Evolutionary conservation across 352 stramenopile genomes (phyloP), one percentile per base, ranked within the genome.

Genomic region (Globisporangium orthogonon): DNA sequence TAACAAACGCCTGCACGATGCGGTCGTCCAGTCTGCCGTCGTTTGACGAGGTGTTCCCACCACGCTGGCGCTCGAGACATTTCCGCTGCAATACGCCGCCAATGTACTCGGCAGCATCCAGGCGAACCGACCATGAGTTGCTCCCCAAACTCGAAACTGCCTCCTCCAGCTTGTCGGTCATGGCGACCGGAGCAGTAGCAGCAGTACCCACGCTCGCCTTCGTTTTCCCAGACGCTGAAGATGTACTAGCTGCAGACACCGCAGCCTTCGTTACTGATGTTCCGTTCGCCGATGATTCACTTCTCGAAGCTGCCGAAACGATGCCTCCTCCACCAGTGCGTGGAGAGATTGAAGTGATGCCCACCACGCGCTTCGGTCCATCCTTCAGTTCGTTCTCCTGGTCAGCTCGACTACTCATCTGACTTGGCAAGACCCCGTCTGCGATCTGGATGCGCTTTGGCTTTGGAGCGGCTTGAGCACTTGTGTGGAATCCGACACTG

Each of bases 21-120:
- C 74, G 73, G n/a, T 75, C 77, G 46, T 91, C 78, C 35, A 87
- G 55, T 39, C 83, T 85, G 57, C 44, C 29, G 46, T 76, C 66
- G 50, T 17, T 61, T 11, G 23, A 54, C 29, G 44, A n/a, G n/a
- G n/a, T 31, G 4, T 31, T 52, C 23, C 41, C 54, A 3, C 31
- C 50, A 15, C 48, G 49, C 47, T 61, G 23, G 5, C 45, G 31
- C 35, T 46, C 39, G 13, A 53, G 60, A 3, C 67, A 30, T 4
- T 59, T 60, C 4, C 52, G 60, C 31, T 67, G 50, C 43, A 81
- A 35, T 23, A 60, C 47, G 3, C 55, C 69, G 2, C 70, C 71
- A 44, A 87, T 76, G 45, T 64, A 73, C 41, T 87, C 68, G 11
- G 84, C 60, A 23, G 82, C 76, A 17, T 89, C 78, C 30, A 91